These are phyloP conservation scores for Chloranthus sessilifolius DNA, from an alignment of 164 flowering plant species.

Conservation along the genomic window DNA sequence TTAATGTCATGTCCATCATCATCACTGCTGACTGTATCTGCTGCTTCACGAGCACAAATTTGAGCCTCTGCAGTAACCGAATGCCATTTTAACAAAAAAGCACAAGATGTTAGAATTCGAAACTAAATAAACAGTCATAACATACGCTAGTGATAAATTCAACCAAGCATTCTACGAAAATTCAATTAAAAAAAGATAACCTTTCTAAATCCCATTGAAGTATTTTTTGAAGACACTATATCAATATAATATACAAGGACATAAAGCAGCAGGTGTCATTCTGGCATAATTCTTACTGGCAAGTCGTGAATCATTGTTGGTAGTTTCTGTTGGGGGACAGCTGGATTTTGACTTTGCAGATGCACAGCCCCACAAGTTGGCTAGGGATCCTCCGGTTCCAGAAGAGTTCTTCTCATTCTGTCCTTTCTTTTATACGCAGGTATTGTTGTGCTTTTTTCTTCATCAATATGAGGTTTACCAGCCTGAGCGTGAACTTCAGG, in stretches of 20 bases:
- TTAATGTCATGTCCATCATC: slow-evolving; percentile 65
- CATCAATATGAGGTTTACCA: slow-evolving; percentile 28
- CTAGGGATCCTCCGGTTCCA: slow-evolving; percentile 52
- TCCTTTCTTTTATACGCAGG: slow-evolving; percentile 43
- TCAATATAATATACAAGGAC: no score
- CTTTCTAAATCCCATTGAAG: no score
- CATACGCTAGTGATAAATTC: no score
- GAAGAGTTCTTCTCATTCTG: slow-evolving; percentile 46
- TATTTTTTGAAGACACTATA: no score
- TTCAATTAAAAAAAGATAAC: no score
- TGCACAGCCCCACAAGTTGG: slow-evolving; percentile 86
- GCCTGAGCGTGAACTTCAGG: slow-evolving; percentile 23
- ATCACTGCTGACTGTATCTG: slow-evolving; percentile 46
- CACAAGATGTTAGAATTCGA: no score
- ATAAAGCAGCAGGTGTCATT: no score
- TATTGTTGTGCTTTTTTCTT: slow-evolving; percentile 31
- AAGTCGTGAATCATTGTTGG: slow-evolving; percentile 8
- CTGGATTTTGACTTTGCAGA: slow-evolving; percentile 49
- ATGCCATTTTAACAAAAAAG: neutral
- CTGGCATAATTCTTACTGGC: no score
- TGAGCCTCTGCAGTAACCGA: slow-evolving; percentile 62
- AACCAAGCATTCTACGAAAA: no score
- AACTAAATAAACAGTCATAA: no score
- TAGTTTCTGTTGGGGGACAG: slow-evolving; percentile 26
- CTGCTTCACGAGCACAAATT: slow-evolving; percentile 46